Evolutionary conservation across 2,329 filamentous ascomycete species (phyloP), one percentile per base, ranked within the genome.

Genomic region (Neophaeococcomyces aloes): DNA sequence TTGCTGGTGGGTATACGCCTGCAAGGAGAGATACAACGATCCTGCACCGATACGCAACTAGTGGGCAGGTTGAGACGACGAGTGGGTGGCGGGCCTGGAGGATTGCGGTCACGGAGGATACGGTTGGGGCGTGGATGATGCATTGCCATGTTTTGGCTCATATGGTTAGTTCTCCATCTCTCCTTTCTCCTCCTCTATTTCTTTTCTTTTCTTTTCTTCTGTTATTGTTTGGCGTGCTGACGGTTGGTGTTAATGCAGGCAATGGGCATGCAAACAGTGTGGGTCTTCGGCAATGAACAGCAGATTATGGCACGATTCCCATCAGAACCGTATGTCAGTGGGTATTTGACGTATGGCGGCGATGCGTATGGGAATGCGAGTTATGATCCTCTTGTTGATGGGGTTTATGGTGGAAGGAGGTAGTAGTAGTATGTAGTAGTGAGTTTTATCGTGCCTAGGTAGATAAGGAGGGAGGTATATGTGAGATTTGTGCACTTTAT

Each of bases 41-140:
- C 49, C 60, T 81, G 3, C 76, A 77, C 49, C 60, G 71, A 2
- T 81, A 79, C 49, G 59, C 58, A 0, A 48, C 58, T 2, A 64
- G 63, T 18, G 68, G 65, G 0, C 50, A 49, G 2, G 56, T 66
- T 0, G 60, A 67, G 3, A 56, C 62, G 4, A 65, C 65, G 2
- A 63, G 67, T 0, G 75, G 77, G 0, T 82, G 78, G 78, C 63
- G 77, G 15, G 76, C 68, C 0, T 81, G 76, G 78, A 63, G 78
- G 7, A 58, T 79, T 1, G 62, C 73, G 3, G 69, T 78, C 0
- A 62, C 59, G 7, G 59, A 70, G 44, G 46, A 47, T 4, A 44
- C 52, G 33, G 58, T 70, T 0, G 76, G 76, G 0, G 67, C 67
- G 4, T 71, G 67, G 66, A 67, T 71, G 67, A 53, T 70, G 32